These are phyloP conservation scores for Candida endomychidarum DNA, from an alignment of 805 yeast genomes.

Conservation along the genomic window DNA sequence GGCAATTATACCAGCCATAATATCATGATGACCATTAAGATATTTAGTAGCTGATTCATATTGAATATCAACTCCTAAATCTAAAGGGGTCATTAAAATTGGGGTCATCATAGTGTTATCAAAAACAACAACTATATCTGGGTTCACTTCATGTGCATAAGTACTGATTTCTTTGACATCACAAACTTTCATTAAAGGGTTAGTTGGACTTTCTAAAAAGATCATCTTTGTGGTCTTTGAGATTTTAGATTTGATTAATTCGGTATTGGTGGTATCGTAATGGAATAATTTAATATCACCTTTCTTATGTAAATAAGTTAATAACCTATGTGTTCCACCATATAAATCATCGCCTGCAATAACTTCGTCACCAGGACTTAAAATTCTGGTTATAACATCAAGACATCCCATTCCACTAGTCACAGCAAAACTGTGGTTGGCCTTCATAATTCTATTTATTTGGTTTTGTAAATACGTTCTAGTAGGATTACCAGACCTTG, in stretches of 20 bases:
- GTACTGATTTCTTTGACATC: conserved; percentile 69
- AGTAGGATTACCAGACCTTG: conserved; percentile 94
- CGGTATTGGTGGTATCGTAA: conserved; percentile 77
- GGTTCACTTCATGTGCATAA: conserved; percentile 65
- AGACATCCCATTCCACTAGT: conserved; percentile 92
- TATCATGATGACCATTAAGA: conserved; percentile 91
- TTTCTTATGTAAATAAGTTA: conserved; percentile 66
- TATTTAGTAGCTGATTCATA: conserved; percentile 94
- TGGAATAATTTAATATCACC: conserved; percentile 69
- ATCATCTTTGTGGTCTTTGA: conserved; percentile 67
- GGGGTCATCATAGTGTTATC: conserved; percentile 99
- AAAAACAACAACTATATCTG: conserved; percentile 73
- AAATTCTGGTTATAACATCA: conserved; percentile 76
- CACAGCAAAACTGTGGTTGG: conserved; percentile 76
- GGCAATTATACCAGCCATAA: conserved; percentile 93
- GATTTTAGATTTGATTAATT: conserved; percentile 56
- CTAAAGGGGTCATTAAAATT: conserved; percentile 77
- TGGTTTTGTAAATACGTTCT: conserved; percentile 78
- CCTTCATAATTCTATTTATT: conserved; percentile 73
- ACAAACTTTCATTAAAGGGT: conserved; percentile 85
- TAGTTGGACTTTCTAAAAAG: conserved; percentile 88
- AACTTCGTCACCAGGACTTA: conserved; percentile 84
- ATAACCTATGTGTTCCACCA: conserved; percentile 89
- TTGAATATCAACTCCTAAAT: conserved; percentile 85
- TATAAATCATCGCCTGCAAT: conserved; percentile 93